Evolutionary conservation across 495 filamentous ascomycete species (phyloP).

Genomic region (Aspergillus conjunctus): DNA sequence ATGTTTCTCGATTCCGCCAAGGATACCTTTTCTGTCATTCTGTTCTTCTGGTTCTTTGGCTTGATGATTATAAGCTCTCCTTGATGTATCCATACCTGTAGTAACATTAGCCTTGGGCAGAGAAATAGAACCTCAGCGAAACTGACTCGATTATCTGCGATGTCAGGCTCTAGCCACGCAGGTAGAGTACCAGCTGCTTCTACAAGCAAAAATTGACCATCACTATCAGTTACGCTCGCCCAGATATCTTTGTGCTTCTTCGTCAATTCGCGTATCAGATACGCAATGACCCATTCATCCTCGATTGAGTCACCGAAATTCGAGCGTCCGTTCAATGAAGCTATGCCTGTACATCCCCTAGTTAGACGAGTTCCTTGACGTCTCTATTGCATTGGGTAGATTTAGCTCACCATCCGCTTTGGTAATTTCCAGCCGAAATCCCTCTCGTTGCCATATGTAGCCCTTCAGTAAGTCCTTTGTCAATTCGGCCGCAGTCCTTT

Average conservation of each 20-base stretch:
- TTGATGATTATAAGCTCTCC: slow-evolving; percentile 78
- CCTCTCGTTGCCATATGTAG: slow-evolving; percentile 95
- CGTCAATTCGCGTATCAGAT: slow-evolving; percentile 81
- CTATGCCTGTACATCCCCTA: slow-evolving; percentile 33
- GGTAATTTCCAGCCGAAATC: slow-evolving; percentile 63
- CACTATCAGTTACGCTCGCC: slow-evolving; percentile 80
- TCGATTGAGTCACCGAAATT: slow-evolving; percentile 92
- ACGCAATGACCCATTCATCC: slow-evolving; percentile 96
- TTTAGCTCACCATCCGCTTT: slow-evolving; percentile 58
- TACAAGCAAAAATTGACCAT: slow-evolving; percentile 93
- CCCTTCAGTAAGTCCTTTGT: slow-evolving; percentile 66
- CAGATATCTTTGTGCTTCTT: slow-evolving; percentile 73
- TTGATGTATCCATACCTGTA: slow-evolving; percentile 72
- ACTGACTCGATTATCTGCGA: slow-evolving; percentile 75
- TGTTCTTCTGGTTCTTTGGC: slow-evolving; percentile 37
- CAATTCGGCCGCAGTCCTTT: slow-evolving; percentile 65
- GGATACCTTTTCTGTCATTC: slow-evolving; percentile 52
- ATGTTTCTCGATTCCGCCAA: slow-evolving; percentile 61
- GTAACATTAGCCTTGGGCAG: too few species aligned
- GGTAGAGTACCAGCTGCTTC: slow-evolving; percentile 90
- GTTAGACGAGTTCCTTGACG: slow-evolving; percentile 13
- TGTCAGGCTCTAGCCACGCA: slow-evolving; percentile 88
- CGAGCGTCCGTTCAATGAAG: slow-evolving; percentile 66
- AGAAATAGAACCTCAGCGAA: too few species aligned
- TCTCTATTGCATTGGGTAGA: not conserved